phyloP scores from a whole-genome alignment of 352 stramenopile genomes.

The Phytophthora pini region DNA sequence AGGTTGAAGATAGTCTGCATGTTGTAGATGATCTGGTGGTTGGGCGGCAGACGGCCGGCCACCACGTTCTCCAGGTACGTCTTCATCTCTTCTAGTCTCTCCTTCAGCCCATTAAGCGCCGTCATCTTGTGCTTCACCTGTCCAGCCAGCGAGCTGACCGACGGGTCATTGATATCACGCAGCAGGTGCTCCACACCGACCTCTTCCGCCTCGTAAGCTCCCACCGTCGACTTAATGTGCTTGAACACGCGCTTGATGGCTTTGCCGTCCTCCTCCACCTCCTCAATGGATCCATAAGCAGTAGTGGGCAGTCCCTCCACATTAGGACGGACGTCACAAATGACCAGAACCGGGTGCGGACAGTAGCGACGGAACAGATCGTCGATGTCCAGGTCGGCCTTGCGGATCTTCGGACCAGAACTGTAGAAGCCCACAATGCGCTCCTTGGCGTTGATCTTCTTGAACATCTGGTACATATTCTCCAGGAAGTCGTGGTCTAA shows the following conservation, averaged over 20 bases:
- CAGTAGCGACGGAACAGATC: constrained; percentile 96
- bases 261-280: constrained; percentile 96
- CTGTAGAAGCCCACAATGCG: constrained; percentile 99
- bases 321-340: constrained; percentile 98
- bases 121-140: constrained; percentile 99
- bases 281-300: constrained; percentile 97
- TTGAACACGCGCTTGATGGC: constrained; percentile 98
- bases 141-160: constrained; percentile 96
- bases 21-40: constrained; percentile 98
- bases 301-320: constrained; percentile 97
- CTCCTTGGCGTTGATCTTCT: constrained; percentile 97
- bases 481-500: constrained; percentile 99
- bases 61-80: constrained; percentile 96
- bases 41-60: constrained; percentile 70
- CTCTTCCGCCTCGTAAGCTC: constrained; percentile 95
- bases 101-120: constrained; percentile 93
- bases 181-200: constrained; percentile 99
- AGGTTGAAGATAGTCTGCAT: constrained; percentile 99
- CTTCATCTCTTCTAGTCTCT: constrained; percentile 98
- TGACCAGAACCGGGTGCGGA: constrained; percentile 96
- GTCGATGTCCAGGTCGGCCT: constrained; percentile 96
- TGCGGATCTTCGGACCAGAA: constrained; percentile 96
- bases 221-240: constrained; percentile 97
- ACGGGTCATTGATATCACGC: constrained; percentile 99
- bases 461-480: constrained; percentile 97